A percentile compares a stretch with the other conserved stretches of the same genome.
Evolutionary conservation across 495 filamentous ascomycete genomes (phyloP).

Genomic region (Terfezia boudieri): DNA sequence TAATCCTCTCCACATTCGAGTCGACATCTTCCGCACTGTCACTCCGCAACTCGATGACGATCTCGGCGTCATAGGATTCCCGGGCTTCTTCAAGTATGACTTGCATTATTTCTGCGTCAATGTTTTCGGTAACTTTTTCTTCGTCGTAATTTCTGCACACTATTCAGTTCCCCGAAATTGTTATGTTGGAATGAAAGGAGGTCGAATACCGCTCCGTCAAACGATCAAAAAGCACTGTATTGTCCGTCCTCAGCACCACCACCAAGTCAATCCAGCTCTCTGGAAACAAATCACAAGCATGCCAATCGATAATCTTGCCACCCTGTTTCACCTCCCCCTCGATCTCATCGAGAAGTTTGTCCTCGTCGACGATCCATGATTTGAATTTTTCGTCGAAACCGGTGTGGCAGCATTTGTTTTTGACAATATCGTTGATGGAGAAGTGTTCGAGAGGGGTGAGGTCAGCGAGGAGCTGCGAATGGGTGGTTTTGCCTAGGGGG

Average conservation of each 20-base stretch:
- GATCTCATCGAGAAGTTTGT: constrained; percentile 78
- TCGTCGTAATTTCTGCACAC: constrained; percentile 47
- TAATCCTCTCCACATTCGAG: constrained; percentile 62
- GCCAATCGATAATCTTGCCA: constrained; percentile 91
- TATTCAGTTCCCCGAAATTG: neutral
- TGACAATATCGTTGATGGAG: constrained; percentile 74
- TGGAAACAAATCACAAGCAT: constrained; percentile 90
- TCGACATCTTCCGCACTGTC: constrained; percentile 66
- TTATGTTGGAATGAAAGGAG: neutral
- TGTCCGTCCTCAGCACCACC: constrained; percentile 65
- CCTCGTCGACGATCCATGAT: constrained; percentile 90
- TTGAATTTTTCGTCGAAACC: constrained; percentile 63
- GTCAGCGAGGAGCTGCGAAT: constrained; percentile 56
- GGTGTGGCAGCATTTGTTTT: constrained; percentile 60
- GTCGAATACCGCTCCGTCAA: constrained; percentile 38
- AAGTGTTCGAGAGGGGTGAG: constrained; percentile 57
- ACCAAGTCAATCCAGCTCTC: constrained; percentile 88
- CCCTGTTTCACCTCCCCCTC: constrained; percentile 61
- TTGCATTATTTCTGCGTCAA: constrained; percentile 96
- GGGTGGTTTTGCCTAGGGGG: constrained; percentile 56
- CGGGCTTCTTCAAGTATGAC: constrained; percentile 75
- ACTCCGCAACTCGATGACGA: constrained; percentile 76
- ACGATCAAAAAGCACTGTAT: constrained; percentile 64
- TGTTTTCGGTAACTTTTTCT: constrained; percentile 78
- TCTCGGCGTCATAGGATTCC: constrained; percentile 67